Evolutionary conservation across 2,329 filamentous ascomycete species (phyloP), one percentile per base, ranked within the genome.

Genomic region (Verticillium alfalfae): DNA sequence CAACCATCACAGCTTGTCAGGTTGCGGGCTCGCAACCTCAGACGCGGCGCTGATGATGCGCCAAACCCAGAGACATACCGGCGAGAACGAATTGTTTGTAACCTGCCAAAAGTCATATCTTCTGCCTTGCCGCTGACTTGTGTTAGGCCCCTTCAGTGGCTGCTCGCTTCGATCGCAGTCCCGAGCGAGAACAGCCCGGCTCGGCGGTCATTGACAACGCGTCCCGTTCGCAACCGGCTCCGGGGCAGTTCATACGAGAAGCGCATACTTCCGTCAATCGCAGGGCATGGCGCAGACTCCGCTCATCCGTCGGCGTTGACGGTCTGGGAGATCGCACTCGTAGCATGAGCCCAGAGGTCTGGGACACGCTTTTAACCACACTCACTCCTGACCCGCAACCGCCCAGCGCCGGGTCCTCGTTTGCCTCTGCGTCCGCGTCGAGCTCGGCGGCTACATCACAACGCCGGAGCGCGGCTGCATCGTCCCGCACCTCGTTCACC

Each of bases 311-410:
- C 56, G 60, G 54, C 57, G 63, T 89, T 1, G 88, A 96, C 73
- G 92, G 92, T 4, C 83, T 97, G 16, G 93, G 92, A 41, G 92
- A 97, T 74, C 89, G 93, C 62, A 86, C 92, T 65, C 87, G 92
- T 67, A 96, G 92, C 73, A 77, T 92, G n/a, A 93, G 89, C 70
- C 88, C 89, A 1, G 88, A 89, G 60, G 80, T 81, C 1, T 97
- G 93, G 93, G 89, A 94, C 63, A 92, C 88, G 3, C 86, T 97
- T 60, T 79, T 93, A 62, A 88, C 84, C 7, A 96, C 91, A 0
- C 84, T 97, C 64, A 88, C 90, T 0, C 91, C 92, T 0, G 93
- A 97, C 72, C 87, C 89, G 16, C 89, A 91, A 64, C 84, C 91
- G 2, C 92, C 93, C 0, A 96, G 90, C 67, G 85, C 87, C 2